phyloP scores from a whole-genome alignment of 163 green algal species.

The Volvox carteri region DNA sequence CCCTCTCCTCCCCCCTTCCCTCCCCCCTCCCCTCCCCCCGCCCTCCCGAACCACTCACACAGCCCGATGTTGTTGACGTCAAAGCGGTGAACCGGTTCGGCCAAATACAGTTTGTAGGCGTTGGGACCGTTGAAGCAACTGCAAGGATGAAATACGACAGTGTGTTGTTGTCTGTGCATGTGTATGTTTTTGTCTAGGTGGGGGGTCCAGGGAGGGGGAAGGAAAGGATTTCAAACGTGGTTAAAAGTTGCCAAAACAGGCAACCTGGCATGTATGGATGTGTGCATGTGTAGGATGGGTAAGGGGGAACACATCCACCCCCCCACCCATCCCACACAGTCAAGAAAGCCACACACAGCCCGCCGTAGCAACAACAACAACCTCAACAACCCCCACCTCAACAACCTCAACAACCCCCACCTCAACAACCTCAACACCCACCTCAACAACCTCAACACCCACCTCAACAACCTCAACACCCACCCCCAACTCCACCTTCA shows the following conservation, averaged over 20 bases:
- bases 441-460: neutral
- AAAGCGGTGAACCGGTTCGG: neutral
- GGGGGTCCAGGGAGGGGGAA: neutral
- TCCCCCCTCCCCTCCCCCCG: too few species aligned
- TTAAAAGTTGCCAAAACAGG: neutral
- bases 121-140: conserved; percentile 47
- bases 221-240: neutral
- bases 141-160: neutral
- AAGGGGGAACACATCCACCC: too few species aligned
- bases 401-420: neutral
- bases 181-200: too few species aligned
- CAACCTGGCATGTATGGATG: neutral
- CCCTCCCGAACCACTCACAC: neutral
- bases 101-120: conserved; percentile 13
- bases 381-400: too few species aligned
- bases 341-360: too few species aligned
- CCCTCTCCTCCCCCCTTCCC: neutral
- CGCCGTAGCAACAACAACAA: too few species aligned
- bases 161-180: too few species aligned
- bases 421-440: neutral
- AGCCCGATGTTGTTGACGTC: neutral
- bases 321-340: too few species aligned
- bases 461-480: neutral
- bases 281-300: neutral
- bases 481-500: too few species aligned